Evolutionary conservation across 345 rosid species (phyloP).

Genomic region (Citrus hindsii): DNA sequence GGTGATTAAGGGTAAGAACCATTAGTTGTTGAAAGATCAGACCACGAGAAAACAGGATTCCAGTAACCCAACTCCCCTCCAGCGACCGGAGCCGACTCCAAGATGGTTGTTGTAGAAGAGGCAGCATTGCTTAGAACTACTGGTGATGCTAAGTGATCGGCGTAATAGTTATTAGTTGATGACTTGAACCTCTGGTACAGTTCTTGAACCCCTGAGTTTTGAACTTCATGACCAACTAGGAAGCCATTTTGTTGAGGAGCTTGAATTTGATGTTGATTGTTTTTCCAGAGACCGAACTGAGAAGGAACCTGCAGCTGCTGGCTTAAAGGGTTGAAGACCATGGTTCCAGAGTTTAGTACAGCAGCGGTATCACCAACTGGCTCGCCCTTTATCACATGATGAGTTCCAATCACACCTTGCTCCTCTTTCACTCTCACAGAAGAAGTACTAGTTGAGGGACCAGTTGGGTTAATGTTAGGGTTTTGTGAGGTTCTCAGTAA

Average conservation of each 20-base stretch:
- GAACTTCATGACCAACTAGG: constrained; percentile 28
- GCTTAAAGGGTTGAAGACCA: constrained; percentile 34
- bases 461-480: constrained; percentile 41
- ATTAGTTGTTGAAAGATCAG: constrained; percentile 61
- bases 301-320: constrained; percentile 30
- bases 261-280: constrained; percentile 28
- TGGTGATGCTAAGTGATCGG: constrained; percentile 24
- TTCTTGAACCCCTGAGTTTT: constrained; percentile 52
- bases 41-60: constrained; percentile 58
- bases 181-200: constrained; percentile 58
- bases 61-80: constrained; percentile 50
- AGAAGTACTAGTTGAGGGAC: constrained; percentile 16
- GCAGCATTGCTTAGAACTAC: constrained; percentile 31
- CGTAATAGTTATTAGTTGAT: constrained; percentile 24
- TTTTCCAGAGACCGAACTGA: constrained; percentile 42
- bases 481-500: constrained; percentile 42
- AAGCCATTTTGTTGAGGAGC: constrained; percentile 37
- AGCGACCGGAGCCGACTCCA: constrained; percentile 48
- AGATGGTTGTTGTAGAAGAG: constrained; percentile 28
- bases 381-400: constrained; percentile 37
- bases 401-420: constrained; percentile 32
- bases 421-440: constrained; percentile 38
- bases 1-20: constrained; percentile 54
- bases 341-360: constrained; percentile 27
- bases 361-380: constrained; percentile 17